Evolutionary conservation across 306 rosid species (phyloP), one percentile per base, ranked within the genome.

Genomic region (Clitoria ternatea): DNA sequence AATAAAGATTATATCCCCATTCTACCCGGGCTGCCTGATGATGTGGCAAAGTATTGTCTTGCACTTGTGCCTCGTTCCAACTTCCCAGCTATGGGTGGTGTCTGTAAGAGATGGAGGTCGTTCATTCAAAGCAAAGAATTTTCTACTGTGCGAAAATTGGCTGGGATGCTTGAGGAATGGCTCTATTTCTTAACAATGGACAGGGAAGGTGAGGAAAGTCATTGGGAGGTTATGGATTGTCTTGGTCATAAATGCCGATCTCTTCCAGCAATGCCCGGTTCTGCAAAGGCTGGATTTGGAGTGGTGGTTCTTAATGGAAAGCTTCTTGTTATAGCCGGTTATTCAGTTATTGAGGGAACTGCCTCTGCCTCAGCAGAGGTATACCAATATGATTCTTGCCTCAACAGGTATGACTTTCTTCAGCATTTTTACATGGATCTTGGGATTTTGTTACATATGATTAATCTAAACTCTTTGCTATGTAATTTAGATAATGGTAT

Each of bases 1-100:
- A 70, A 81, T 62, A 82, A 69, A 57, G 74, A 35, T 17, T 77
- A 76, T 57, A 79, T 70, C 74, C 77, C 92, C 56, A 73, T 94
- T 80, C 86, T 94, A 15, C 95, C 96, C 19, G 96, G 97, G 74
- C 84, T 94, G 66, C 96, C 98, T 24, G 97, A 94, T 80, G 98
- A 94, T 79, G 93, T 94, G 79, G 94, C 98, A 53, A 91, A 89
- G 77, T 61, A 73, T 70, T 94, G 98, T 81, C 97, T 94, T 48
- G 97, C 97, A 29, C 97, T 90, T 40, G 96, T 90, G 72, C 98
- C 98, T 43, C 96, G 89, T 40, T 67, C 97, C 23, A 70, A 82
- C 80, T 83, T 84, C 81, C 89, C 92, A 33, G 63, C 83, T 18
- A 83, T 94, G 89, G 88, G 88, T 35, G 79, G 80, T 60, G 98